Conservation (phyloP, 352 stramenopile species). For the Phytophthora fragariae region DNA sequence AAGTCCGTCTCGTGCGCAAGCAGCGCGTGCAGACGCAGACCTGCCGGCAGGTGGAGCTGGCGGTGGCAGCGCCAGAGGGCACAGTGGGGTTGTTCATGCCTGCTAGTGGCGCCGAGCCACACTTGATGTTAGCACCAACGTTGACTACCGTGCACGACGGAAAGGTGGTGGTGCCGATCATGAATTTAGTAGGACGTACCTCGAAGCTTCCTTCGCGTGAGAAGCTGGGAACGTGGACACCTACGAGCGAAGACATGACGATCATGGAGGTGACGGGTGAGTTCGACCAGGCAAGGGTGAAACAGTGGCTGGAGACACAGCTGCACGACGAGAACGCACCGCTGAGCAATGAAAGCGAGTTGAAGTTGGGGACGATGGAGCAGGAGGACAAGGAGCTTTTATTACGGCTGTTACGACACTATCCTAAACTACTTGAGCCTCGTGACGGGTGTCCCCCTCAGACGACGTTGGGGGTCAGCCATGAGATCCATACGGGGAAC, state of each 20-base stretch:
- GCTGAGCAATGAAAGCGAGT: neutral
- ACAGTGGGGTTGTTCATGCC: neutral
- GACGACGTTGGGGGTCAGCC: too few species aligned
- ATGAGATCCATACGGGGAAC: neutral
- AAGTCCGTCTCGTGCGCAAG: neutral
- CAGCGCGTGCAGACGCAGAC: neutral
- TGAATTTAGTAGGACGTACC: neutral
- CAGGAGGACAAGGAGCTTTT: neutral
- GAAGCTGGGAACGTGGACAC: neutral
- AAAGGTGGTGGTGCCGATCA: neutral
- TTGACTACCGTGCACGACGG: neutral
- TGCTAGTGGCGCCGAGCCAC: neutral
- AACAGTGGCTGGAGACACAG: neutral
- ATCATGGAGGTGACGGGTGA: conserved; percentile 2
- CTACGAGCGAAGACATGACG: neutral
- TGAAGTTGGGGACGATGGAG: neutral
- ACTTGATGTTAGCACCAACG: neutral
- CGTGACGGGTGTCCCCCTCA: too few species aligned
- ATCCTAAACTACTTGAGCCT: neutral
- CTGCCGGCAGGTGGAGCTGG: neutral
- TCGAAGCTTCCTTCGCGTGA: neutral
- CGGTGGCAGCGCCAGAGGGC: neutral
- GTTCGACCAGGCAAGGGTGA: neutral
- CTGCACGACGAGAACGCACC: neutral
- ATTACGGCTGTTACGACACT: neutral